Base-by-base conservation (phyloP, 2,329 filamentous ascomycete species). In the Scedosporium dehoogii region DNA sequence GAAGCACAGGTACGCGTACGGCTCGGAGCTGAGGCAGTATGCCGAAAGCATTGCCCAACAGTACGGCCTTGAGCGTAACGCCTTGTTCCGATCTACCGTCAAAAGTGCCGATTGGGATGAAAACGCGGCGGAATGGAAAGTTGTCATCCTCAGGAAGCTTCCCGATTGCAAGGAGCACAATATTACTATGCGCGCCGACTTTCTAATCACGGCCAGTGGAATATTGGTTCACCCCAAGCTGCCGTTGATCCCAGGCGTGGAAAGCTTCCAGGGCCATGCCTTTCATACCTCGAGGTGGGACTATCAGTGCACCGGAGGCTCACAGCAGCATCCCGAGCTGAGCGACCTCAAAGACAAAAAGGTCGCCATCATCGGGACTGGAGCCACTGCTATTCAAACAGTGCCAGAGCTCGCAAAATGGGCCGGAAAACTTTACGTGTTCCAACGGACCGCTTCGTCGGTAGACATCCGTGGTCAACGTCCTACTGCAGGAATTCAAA, bases 361-460 rank as follows among this genome's bases (percentile, higher is more conserved):
- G 2, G 78, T 83, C 1, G 81, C 74, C 3, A 72, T 83, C 59
- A 70, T 83, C 38, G 81, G 80, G 23, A 82, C 79, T 0, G 80
- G 79, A 0, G 78, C 80, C 0, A 81, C 79, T 0, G 77, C 75
- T 0, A 71, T 82, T 2, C 78, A 80, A 64, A 73, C 72, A 1
- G 68, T 81, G 0, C 78, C 80, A 0, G 67, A 73, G 18, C 68
- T 84, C 0, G 79, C 76, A 1, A 73, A 76, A 56, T 79, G 74
- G 63, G 76, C 79, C 0, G 77, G 80, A 58, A 72, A 83, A 44
- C 67, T 85, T 2, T 81, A 77, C 65, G 80, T 85, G 16, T 76
- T 85, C 67, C 82, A 85, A 67, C 77, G 82, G 2, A 85, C 82
- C 2, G 81, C 81, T 3, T 74, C 76, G 1, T 70, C 71, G 0